Conservation (phyloP, 164 flowering plant species). For the Vitis rotundifolia region DNA sequence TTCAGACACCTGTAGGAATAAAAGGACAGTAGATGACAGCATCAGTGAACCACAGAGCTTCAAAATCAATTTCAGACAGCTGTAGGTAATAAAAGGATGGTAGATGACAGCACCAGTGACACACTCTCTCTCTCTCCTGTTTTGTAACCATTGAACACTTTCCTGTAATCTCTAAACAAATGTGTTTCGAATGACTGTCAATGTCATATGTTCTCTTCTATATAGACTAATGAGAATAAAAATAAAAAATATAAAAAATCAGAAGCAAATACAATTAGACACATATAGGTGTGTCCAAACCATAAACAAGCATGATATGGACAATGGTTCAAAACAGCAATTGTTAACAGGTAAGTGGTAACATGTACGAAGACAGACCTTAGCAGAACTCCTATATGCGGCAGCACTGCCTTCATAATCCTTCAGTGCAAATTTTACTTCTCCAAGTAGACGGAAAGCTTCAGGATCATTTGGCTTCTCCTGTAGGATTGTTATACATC, state of each 20-base stretch:
- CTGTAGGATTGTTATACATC: conserved; percentile 26
- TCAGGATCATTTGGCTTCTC: conserved; percentile 73
- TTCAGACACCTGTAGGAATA: conserved; percentile 49
- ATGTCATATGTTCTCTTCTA: too few relatives aligned
- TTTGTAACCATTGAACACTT: too few relatives aligned
- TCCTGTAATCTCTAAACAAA: too few relatives aligned
- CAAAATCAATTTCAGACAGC: conserved; percentile 64
- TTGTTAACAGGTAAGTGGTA: neutral
- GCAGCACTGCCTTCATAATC: conserved; percentile 84
- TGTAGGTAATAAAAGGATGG: conserved; percentile 25
- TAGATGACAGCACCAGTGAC: neutral
- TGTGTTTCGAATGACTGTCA: too few relatives aligned
- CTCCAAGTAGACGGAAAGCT: conserved; percentile 86
- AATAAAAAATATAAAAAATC: too few relatives aligned
- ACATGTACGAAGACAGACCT: conserved; percentile 38
- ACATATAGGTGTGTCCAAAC: neutral
- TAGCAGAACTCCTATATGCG: conserved; percentile 66
- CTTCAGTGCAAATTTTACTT: conserved; percentile 79
- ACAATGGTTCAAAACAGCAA: neutral
- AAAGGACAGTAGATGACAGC: conserved; percentile 8
- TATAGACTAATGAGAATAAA: too few relatives aligned
- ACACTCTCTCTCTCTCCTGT: too few relatives aligned
- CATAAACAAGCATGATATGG: neutral
- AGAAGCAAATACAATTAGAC: too few relatives aligned
- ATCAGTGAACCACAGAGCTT: conserved; percentile 14